Base-by-base conservation (phyloP, 345 rosid genomes). In the Mallotus nudiflorus region DNA sequence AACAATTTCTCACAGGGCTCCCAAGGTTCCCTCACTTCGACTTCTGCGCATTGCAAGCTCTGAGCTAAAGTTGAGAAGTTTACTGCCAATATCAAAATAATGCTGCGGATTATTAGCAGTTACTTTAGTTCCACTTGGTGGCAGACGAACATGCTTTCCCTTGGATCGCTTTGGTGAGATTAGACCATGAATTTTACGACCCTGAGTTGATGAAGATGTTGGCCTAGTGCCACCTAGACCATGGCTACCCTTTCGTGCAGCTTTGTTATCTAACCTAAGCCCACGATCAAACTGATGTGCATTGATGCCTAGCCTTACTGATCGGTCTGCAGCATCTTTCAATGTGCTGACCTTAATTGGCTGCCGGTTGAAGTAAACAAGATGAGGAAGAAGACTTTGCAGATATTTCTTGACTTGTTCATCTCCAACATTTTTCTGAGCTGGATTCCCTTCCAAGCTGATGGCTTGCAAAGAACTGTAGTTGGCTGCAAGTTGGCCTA, bases 401-500 rank as follows among this genome's bases (percentile, higher is more conserved):
- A 95, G 82, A 77, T 87, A 67, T 72, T 95, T 95, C 83, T 86
- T 90, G 67, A 95, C 85, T 66, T 90, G 91, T 62, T 95, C 99
- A 60, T 95, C 98, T 68, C 99, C 99, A 24, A 92, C 94, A 67
- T 92, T 95, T 76, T 90, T 90, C 85, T 92, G 98, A 8, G 96
- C 98, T 27, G 98, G 96, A 79, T 92, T 95, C 65, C 98, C 99
- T 78, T 95, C 98, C 86, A 95, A 76, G 89, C 96, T 89, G 75
- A 92, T 87, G 67, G 96, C 97, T 77, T 92, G 99, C 77, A 95
- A 80, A 57, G 99, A 92, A 68, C 75, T 90, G 87, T 90, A 90
- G 80, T 92, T 92, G n/a, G 99, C 97, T 18, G 99, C 98, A 9
- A 95, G 96, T 80, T 89, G 98, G 68, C 96, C 98, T 5, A 95